These are phyloP conservation scores for Clarireedia homoeocarpa DNA, from an alignment of 2,329 filamentous ascomycete genomes.

Conservation along the genomic window DNA sequence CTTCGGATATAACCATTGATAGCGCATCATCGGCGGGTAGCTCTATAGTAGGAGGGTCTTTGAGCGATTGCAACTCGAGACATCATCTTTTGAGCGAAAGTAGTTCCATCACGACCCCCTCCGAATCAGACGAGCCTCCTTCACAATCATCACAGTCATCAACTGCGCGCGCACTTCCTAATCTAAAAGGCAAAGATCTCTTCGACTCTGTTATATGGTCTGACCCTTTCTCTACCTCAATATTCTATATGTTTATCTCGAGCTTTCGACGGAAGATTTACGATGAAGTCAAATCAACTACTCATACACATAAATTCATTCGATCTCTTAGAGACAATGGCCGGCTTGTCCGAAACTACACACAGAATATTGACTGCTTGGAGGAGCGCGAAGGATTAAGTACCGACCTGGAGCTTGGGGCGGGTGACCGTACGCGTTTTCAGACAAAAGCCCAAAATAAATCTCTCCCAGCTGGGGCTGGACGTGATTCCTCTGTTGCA, in stretches of 20 bases:
- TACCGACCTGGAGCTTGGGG: constrained; percentile 52
- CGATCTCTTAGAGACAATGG: constrained; percentile 57
- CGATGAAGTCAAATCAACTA: constrained; percentile 49
- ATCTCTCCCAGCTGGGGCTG: constrained; percentile 25
- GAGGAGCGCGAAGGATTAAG: constrained; percentile 63
- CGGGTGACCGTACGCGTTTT: constrained; percentile 54
- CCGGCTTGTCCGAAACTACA: constrained; percentile 64
- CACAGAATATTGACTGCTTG: constrained; percentile 68
- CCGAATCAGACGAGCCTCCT: constrained; percentile 6
- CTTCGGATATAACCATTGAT: not conserved
- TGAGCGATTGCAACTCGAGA: not conserved
- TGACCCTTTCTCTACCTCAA: constrained; percentile 57
- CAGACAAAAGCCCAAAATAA: constrained; percentile 38
- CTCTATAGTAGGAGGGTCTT: not conserved
- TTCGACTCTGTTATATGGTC: constrained; percentile 66
- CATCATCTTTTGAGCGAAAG: constrained; percentile 1
- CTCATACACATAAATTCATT: constrained; percentile 61
- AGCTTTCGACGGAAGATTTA: constrained; percentile 56
- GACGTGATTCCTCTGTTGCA: constrained; percentile 17
- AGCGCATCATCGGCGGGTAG: not conserved
- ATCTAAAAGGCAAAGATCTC: constrained; percentile 62
- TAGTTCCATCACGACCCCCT: constrained; percentile 6
- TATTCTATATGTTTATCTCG: constrained; percentile 67
- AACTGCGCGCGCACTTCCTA: constrained; percentile 36
- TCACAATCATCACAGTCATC: constrained; percentile 21